These are phyloP conservation scores for Suillus cothurnatus DNA, from an alignment of 768 basidiomycete species.

Conservation along the genomic window DNA sequence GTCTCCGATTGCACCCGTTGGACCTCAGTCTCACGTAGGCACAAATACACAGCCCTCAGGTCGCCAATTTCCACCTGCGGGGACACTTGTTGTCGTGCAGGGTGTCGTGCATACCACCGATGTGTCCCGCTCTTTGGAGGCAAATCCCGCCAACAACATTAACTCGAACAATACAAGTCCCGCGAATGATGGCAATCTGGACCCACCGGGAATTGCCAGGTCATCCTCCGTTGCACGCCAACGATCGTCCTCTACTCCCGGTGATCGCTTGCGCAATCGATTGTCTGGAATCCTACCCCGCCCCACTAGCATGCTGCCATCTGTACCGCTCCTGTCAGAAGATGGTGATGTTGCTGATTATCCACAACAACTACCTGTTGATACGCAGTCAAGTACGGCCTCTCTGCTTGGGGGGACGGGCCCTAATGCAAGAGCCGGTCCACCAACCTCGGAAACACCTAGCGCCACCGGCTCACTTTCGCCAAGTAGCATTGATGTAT, in stretches of 20 bases:
- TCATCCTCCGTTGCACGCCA: constrained; percentile 25
- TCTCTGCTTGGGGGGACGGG: constrained; percentile 4
- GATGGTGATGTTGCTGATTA: constrained; percentile 1
- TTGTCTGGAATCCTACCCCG: constrained; percentile 44
- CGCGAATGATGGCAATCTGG: constrained; percentile 10
- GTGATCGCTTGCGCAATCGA: constrained; percentile 34
- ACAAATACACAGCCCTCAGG: constrained; percentile 20
- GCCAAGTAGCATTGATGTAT: constrained; percentile 77
- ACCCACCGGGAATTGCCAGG: constrained; percentile 5
- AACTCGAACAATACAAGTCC: constrained; percentile 14
- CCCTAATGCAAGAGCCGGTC: constrained; percentile 7
- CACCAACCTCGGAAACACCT: constrained; percentile 14
- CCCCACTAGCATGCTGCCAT: constrained; percentile 33
- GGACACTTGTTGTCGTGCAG: constrained; percentile 81
- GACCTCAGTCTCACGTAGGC: constrained; percentile 22
- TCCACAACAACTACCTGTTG: constrained; percentile 9
- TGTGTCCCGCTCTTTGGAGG: constrained; percentile 42
- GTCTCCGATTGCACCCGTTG: constrained; percentile 11
- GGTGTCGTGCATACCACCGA: constrained; percentile 82
- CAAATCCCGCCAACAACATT: constrained; percentile 20
- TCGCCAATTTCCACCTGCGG: constrained; percentile 70
- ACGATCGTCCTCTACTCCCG: constrained; percentile 29
- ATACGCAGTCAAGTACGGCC: constrained; percentile 1
- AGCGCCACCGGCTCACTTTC: constrained; percentile 45
- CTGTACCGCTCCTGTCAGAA: constrained; percentile 14